Evolutionary conservation across 306 rosid species (phyloP).

Genomic region (Cucurbita maxima): DNA sequence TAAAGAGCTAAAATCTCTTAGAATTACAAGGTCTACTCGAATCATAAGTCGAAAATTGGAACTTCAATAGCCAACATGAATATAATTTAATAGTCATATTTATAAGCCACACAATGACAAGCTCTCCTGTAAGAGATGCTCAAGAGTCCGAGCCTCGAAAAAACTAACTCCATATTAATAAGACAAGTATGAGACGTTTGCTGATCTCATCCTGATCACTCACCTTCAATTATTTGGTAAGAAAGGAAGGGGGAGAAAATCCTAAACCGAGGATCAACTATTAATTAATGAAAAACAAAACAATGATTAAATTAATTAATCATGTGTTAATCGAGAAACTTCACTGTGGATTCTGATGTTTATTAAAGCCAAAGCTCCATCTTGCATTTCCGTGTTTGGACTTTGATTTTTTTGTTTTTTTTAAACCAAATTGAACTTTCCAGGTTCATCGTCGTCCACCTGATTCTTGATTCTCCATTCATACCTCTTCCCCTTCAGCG

Average conservation of each 20-base stretch:
- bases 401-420: background rate
- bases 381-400: background rate
- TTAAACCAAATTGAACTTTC: background rate
- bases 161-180: too few relatives aligned
- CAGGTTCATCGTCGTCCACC: background rate
- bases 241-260: background rate
- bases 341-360: background rate
- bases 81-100: too few relatives aligned
- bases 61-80: too few relatives aligned
- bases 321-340: slow-evolving; percentile 1
- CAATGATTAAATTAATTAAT: background rate
- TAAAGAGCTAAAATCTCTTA: too few relatives aligned
- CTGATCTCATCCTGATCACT: background rate
- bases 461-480: background rate
- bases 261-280: background rate
- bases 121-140: too few relatives aligned
- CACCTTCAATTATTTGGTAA: background rate
- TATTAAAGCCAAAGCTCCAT: background rate
- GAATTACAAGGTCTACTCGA: too few relatives aligned
- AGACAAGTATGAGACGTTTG: too few relatives aligned
- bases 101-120: too few relatives aligned
- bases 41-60: too few relatives aligned
- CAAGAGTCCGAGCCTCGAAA: too few relatives aligned
- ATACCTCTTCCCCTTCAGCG: background rate
- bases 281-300: background rate